Conservation (phyloP, 176 grass and related monocot genomes). For the Zoysia pacifica region DNA sequence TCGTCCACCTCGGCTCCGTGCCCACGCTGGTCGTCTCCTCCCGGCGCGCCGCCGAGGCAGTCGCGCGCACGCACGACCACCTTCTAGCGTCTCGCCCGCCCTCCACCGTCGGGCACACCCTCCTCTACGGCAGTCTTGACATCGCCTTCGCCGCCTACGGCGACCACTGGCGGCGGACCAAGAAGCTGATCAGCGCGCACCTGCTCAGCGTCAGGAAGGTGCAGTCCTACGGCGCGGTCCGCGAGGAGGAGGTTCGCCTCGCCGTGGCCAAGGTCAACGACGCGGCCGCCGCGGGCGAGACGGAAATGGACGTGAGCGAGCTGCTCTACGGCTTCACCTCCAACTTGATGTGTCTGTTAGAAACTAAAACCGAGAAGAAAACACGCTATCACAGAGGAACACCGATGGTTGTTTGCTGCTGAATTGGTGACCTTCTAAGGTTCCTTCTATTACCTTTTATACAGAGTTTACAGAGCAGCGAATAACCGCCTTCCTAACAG, state of each 20-base stretch:
- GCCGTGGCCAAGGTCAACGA: background rate
- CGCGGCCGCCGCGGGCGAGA: background rate
- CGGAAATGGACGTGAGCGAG: slow-evolving; percentile 36
- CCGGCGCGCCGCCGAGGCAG: slow-evolving; percentile 31
- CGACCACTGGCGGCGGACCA: slow-evolving; percentile 45
- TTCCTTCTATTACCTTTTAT: too few relatives aligned
- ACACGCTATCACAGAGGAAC: too few relatives aligned
- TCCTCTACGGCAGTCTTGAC: slow-evolving; percentile 24
- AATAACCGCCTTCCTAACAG: too few relatives aligned
- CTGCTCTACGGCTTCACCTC: slow-evolving; percentile 30
- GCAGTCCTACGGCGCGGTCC: background rate
- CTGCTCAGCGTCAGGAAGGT: slow-evolving; percentile 21
- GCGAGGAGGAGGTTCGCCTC: slow-evolving; percentile 11
- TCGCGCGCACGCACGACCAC: slow-evolving; percentile 45
- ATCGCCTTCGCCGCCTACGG: slow-evolving; percentile 35
- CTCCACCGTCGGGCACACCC: background rate
- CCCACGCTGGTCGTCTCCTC: slow-evolving; percentile 42
- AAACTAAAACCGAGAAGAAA: too few relatives aligned
- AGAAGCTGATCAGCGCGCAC: slow-evolving; percentile 22
- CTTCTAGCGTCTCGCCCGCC: slow-evolving; percentile 42
- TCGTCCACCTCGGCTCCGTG: slow-evolving; percentile 43
- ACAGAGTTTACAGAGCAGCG: too few relatives aligned
- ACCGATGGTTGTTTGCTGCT: too few relatives aligned
- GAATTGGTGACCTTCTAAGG: too few relatives aligned
- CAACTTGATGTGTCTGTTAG: slow-evolving; percentile 46